A percentile compares a stretch with the other conserved stretches of the same genome.
phyloP scores from a whole-genome alignment of 805 yeast genomes.

The Candida montana region DNA sequence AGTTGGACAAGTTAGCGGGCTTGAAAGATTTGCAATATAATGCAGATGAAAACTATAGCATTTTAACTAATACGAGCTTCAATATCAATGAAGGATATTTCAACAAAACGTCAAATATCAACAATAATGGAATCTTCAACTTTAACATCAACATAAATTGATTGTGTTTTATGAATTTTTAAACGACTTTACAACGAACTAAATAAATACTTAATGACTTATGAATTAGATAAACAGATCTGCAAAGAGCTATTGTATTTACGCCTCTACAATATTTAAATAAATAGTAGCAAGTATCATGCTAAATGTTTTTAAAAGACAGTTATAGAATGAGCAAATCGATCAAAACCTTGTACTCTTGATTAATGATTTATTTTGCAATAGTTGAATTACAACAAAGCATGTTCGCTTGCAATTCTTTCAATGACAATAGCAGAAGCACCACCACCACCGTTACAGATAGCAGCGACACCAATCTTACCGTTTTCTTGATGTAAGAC shows the following conservation, averaged over 20 bases:
- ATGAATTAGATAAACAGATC: too few relatives aligned
- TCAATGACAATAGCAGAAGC: constrained; percentile 91
- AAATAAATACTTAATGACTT: too few relatives aligned
- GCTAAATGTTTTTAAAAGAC: too few relatives aligned
- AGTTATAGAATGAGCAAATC: too few relatives aligned
- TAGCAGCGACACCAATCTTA: constrained; percentile 89
- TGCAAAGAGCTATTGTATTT: too few relatives aligned
- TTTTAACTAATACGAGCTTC: constrained; percentile 10
- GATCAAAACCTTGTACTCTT: too few relatives aligned
- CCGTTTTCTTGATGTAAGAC: constrained; percentile 82
- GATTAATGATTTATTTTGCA: too few relatives aligned
- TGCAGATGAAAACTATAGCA: constrained; percentile 5
- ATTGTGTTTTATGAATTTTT: neutral
- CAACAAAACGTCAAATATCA: neutral
- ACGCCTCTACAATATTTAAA: too few relatives aligned
- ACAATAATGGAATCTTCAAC: neutral
- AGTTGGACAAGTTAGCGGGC: too few relatives aligned
- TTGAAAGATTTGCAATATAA: neutral
- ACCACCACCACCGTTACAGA: constrained; percentile 99
- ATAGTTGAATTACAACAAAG: constrained; percentile 19
- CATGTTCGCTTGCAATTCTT: constrained; percentile 36
- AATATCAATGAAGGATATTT: constrained; percentile 8
- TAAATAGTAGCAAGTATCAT: too few relatives aligned
- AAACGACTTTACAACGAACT: too few relatives aligned
- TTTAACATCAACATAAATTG: neutral